Evolutionary conservation across 2,329 filamentous ascomycete genomes (phyloP), one percentile per base, ranked within the genome.

Genomic region (Coniosporium tulheliwenetii): DNA sequence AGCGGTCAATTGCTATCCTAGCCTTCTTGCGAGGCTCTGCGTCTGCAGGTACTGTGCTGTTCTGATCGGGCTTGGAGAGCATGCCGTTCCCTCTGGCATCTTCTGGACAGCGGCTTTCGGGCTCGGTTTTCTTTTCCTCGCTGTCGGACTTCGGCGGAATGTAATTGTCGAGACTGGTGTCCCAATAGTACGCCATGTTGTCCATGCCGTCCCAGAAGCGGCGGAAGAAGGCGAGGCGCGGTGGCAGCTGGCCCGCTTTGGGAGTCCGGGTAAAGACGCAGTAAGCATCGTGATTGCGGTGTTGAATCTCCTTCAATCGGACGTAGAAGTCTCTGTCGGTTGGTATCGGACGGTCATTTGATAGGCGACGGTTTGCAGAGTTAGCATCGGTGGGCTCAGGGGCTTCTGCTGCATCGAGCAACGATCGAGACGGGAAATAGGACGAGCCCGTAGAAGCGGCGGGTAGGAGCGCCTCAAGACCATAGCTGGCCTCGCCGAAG

Each of bases 121-220:
- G 19, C 8, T 37, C n/a, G 10, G 33, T 3, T 12, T 30, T 10
- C 14, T 44, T 43, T 9, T 39, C 39, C 2, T 46, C 45, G 31
- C 45, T 41, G 29, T 49, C 43, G 39, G 46, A 39, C 13, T 47
- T 47, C 5, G 56, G 51, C 13, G 57, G 52, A 35, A 65, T 65
- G 52, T 76, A 76, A 29, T 75, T 56, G 47, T 79, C 75, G 38
- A 70, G 51, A 43, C 67, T 74, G 33, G 62, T 63, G 50, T 79
- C 75, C 75, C 75, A 79, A 50, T 76, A 79, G 46, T 73, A 70
- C 12, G 71, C 63, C 65, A 79, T 65, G 31, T 65, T 67, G 47
- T 77, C 71, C 40, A 79, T 59, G 2, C 65, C 68, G 39, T 67
- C 64, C 67, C 70, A 79, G 54, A 79, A 79, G 42, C 71, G 75